These are phyloP conservation scores for Solanum aculeatissimum DNA, from an alignment of 305 asterid species.

Conservation along the genomic window DNA sequence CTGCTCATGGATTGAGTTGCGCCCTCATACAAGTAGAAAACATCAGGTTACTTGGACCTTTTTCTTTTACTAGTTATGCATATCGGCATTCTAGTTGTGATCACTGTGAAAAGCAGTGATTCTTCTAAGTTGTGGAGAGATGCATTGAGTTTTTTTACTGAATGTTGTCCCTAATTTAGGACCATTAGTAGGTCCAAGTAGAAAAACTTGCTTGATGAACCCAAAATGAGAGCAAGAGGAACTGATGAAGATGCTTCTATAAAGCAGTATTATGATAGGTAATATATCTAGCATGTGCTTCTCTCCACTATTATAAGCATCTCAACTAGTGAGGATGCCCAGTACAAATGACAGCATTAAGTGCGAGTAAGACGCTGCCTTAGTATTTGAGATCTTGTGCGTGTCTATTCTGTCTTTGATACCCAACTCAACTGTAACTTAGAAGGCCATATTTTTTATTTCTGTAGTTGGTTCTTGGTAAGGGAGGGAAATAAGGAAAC, in stretches of 20 bases:
- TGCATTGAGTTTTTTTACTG: background rate
- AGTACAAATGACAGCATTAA: background rate
- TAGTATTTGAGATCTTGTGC: background rate
- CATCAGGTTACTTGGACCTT: slow-evolving; percentile 53
- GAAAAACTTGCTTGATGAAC: background rate
- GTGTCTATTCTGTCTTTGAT: background rate
- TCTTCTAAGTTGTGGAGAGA: background rate
- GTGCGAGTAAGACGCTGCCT: background rate
- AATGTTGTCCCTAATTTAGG: background rate
- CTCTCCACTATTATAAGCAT: background rate
- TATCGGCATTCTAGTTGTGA: background rate
- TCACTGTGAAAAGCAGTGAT: background rate
- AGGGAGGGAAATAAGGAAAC: background rate
- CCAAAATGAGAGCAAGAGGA: background rate
- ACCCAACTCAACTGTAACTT: background rate
- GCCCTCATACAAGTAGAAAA: slow-evolving; percentile 68
- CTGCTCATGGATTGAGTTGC: slow-evolving; percentile 88
- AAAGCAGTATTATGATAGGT: background rate
- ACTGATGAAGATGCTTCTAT: background rate
- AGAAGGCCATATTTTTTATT: background rate
- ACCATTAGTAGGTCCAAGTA: background rate
- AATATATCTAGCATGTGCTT: background rate
- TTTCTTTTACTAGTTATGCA: background rate
- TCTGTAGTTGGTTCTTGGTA: background rate
- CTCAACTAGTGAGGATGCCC: background rate